These are phyloP conservation scores for Phlegmacium glaucopus DNA, from an alignment of 768 basidiomycete genomes.

Conservation along the genomic window DNA sequence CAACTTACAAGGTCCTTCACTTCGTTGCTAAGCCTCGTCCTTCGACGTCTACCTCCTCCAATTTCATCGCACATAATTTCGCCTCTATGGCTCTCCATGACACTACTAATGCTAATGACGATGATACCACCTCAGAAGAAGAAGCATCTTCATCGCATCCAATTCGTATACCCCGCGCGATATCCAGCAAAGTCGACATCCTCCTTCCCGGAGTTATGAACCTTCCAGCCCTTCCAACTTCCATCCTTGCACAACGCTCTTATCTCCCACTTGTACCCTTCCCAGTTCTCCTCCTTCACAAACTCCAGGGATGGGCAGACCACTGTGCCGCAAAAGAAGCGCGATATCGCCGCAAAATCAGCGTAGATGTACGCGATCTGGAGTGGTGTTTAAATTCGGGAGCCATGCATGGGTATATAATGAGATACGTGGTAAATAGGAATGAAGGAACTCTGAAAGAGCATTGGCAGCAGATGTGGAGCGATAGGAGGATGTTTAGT, in stretches of 20 bases:
- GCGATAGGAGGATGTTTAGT: constrained; percentile 24
- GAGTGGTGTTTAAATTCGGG: no score
- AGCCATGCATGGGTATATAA: no score
- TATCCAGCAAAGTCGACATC: constrained; percentile 40
- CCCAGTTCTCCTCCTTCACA: constrained; percentile 33
- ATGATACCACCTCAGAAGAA: no score
- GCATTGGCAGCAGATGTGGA: constrained; percentile 14
- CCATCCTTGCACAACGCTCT: constrained; percentile 7
- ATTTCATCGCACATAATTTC: no score
- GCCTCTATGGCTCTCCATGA: no score
- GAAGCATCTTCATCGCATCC: no score
- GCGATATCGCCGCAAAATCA: constrained; percentile 25
- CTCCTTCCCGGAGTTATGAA: constrained; percentile 38
- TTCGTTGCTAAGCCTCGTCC: constrained; percentile 26
- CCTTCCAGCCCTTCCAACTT: constrained; percentile 30
- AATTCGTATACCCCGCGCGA: constrained; percentile 4
- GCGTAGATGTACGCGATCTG: constrained; percentile 28
- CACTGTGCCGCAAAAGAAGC: constrained; percentile 29
- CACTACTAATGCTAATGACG: no score
- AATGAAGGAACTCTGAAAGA: constrained; percentile 10
- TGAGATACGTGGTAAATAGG: constrained; percentile 18
- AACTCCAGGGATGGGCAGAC: constrained; percentile 40
- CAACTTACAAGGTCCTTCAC: constrained; percentile 37
- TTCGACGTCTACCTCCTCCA: constrained; percentile 1
- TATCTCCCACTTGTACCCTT: constrained; percentile 32